phyloP scores from a whole-genome alignment of 495 filamentous ascomycete genomes.

The Thermochaetoides thermophila region DNA sequence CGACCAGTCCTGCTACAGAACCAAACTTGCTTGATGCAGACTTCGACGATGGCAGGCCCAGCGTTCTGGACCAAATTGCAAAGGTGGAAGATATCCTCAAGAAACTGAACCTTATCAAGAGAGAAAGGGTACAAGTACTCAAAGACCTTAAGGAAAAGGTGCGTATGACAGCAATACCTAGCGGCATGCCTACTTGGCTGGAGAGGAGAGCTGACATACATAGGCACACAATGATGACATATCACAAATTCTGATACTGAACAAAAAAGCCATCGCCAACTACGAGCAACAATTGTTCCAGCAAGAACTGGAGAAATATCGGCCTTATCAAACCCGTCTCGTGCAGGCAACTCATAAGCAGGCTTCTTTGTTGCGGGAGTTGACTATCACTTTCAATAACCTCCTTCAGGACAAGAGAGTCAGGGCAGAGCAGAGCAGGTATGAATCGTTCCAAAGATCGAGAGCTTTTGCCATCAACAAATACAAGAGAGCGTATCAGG shows the following conservation, averaged over 20 bases:
- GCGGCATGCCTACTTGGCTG: too few relatives aligned
- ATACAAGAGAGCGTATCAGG: slow-evolving; percentile 85
- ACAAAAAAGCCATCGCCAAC: slow-evolving; percentile 84
- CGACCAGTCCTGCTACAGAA: slow-evolving; percentile 50
- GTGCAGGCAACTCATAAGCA: slow-evolving; percentile 92
- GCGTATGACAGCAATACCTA: slow-evolving; percentile 1
- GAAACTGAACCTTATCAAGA: slow-evolving; percentile 81
- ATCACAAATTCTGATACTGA: slow-evolving; percentile 88
- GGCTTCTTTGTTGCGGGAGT: slow-evolving; percentile 81
- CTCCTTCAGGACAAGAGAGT: slow-evolving; percentile 91
- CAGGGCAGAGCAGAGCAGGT: slow-evolving; percentile 83
- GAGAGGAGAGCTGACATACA: slow-evolving; percentile 13
- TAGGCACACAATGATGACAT: slow-evolving; percentile 94
- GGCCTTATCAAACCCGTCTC: slow-evolving; percentile 80
- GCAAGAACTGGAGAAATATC: slow-evolving; percentile 88
- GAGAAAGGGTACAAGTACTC: slow-evolving; percentile 76
- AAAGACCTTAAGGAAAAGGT: slow-evolving; percentile 98
- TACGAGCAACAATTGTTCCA: slow-evolving; percentile 86
- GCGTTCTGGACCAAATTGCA: slow-evolving; percentile 77
- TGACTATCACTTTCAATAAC: slow-evolving; percentile 74
- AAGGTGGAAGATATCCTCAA: slow-evolving; percentile 83
- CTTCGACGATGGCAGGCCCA: slow-evolving; percentile 62
- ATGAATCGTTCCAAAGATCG: slow-evolving; percentile 75
- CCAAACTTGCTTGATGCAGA: slow-evolving; percentile 81
- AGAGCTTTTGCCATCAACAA: slow-evolving; percentile 64